phyloP scores from a whole-genome alignment of 495 filamentous ascomycete species.

The Cladorrhinum samala region DNA sequence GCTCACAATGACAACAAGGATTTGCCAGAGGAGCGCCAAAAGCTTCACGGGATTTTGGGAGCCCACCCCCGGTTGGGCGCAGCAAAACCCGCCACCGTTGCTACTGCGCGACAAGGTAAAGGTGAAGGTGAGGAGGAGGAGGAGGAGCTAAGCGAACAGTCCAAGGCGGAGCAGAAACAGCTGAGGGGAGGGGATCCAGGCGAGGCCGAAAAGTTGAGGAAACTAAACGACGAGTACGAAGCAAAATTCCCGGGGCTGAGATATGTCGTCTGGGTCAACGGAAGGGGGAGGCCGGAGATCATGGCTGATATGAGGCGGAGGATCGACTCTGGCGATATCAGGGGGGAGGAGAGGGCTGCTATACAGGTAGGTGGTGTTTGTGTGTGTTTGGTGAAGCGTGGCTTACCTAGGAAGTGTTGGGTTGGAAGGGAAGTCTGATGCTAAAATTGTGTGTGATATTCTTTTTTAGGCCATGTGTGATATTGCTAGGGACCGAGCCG shows the following conservation, averaged over 20 bases:
- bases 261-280: constrained; percentile 94
- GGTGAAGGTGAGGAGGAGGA: constrained; percentile 46
- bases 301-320: constrained; percentile 80
- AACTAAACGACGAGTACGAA: constrained; percentile 79
- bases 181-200: constrained; percentile 42
- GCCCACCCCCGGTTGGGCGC: constrained; percentile 82
- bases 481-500: constrained; percentile 41
- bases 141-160: constrained; percentile 56
- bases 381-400: neutral
- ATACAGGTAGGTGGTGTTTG: constrained; percentile 57
- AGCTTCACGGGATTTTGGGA: constrained; percentile 61
- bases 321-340: constrained; percentile 62
- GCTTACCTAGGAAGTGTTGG: neutral
- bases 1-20: too few species aligned
- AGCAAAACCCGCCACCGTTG: too few species aligned
- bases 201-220: constrained; percentile 52
- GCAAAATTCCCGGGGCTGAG: constrained; percentile 70
- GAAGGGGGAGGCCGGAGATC: constrained; percentile 62
- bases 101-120: too few species aligned
- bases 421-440: neutral
- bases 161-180: constrained; percentile 71
- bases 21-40: constrained; percentile 11
- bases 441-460: neutral
- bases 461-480: constrained; percentile 44
- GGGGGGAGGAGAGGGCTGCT: constrained; percentile 63